phyloP scores from a whole-genome alignment of 805 yeast genomes.

The Candida michaelii region DNA sequence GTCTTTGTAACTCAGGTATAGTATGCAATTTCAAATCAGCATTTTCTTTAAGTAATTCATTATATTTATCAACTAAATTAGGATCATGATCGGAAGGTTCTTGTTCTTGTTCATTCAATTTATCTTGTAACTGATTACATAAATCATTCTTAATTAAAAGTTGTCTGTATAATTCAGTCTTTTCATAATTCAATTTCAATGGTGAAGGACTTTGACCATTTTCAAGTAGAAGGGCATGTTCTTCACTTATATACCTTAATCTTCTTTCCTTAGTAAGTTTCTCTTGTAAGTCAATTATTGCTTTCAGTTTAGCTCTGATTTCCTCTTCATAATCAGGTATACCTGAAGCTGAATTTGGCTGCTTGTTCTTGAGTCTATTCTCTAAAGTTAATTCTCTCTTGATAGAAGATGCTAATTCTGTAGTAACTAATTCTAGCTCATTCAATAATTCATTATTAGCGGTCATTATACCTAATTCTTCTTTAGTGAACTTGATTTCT shows the following conservation, averaged over 20 bases:
- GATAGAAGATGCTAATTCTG: slow-evolving; percentile 71
- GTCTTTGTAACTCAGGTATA: slow-evolving; percentile 49
- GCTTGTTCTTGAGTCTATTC: slow-evolving; percentile 29
- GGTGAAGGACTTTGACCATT: slow-evolving; percentile 53
- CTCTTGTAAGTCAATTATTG: slow-evolving; percentile 52
- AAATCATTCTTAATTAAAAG: slow-evolving; percentile 49
- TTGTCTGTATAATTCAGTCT: slow-evolving; percentile 50
- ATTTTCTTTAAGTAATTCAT: slow-evolving; percentile 40
- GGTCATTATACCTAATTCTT: slow-evolving; percentile 60
- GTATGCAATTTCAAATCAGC: slow-evolving; percentile 40
- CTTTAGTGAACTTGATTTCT: slow-evolving; percentile 46
- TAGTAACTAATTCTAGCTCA: slow-evolving; percentile 67
- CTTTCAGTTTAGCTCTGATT: slow-evolving; percentile 31
- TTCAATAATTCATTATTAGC: slow-evolving; percentile 58
- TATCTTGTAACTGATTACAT: slow-evolving; percentile 47
- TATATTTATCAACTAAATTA: slow-evolving; percentile 38
- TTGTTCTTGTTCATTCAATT: slow-evolving; percentile 40
- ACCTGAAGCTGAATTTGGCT: neutral
- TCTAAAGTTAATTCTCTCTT: slow-evolving; percentile 67
- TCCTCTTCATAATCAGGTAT: slow-evolving; percentile 44
- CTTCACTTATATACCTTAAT: slow-evolving; percentile 69
- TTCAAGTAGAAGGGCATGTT: slow-evolving; percentile 58
- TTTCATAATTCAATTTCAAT: slow-evolving; percentile 55
- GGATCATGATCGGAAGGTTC: slow-evolving; percentile 30
- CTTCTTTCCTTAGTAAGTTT: slow-evolving; percentile 63